Evolutionary conservation across 306 rosid genomes (phyloP), one percentile per base, ranked within the genome.

Genomic region (Carpinus fangiana): DNA sequence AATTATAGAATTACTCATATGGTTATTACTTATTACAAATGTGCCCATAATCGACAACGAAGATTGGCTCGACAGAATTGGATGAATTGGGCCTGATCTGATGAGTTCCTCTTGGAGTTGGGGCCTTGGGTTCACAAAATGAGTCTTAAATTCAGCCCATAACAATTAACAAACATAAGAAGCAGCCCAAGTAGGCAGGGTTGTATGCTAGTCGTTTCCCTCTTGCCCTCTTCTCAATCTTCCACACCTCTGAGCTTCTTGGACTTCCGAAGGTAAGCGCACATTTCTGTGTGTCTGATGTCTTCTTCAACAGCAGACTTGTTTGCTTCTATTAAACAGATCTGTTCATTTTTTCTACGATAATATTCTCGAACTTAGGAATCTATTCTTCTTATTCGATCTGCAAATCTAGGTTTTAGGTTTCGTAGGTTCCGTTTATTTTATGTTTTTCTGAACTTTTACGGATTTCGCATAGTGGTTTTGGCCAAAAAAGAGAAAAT

Each of bases 401-500:
- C 65, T 59, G 38, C 36, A 59, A 59, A 59, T 23, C 65, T 59
- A 59, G 65, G 65, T 59, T 59, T 59, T 59, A 59, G 65, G 36
- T 59, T 59, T 23, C 17, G 65, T 59, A 0, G 20, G 61, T 55
- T 55, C 61, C 61, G 13, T 11, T 12, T 12, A 17, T 50, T 50
- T 50, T 50, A 12, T 50, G 54, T 50, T 50, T 50, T 14, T 53
- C 59, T 17, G 5, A 18, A 20, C 21, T 53, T 18, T 53, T 17
- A 53, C 21, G 59, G 1, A 18, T 53, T 53, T 59, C 10, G 11
- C 13, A 59, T 11, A 59, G 11, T 21, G 14, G 16, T 11, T 11
- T 59, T 1, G 65, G 8, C 11, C 12, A 59, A 23, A 26, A 11
- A 59, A 21, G 8, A 11, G 36, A 59, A 59, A 23, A 59, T 17